Percentiles rank a stretch among this genome's conserved stretches.
Evolutionary conservation across 306 rosid species (phyloP).

Genomic region (Lotus japonicus): DNA sequence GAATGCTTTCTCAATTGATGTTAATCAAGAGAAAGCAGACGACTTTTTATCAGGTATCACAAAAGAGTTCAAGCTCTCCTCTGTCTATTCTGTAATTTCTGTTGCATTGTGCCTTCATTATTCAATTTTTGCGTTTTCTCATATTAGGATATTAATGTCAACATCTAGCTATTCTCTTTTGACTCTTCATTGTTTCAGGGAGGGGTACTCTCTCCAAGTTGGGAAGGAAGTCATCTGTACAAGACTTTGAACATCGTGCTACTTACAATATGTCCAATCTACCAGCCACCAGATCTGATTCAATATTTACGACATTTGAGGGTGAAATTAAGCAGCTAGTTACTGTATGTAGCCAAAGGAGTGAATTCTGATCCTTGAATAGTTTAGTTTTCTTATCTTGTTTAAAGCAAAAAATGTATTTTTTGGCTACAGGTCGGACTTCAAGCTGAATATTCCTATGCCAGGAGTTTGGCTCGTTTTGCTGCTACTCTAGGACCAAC

Average conservation of each 20-base stretch:
- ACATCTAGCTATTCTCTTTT: conserved; percentile 16
- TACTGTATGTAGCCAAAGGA: conserved; percentile 54
- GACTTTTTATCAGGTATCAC: conserved; percentile 68
- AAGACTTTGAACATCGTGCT: conserved; percentile 80
- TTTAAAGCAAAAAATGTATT: conserved; percentile 9
- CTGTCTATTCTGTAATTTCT: background rate
- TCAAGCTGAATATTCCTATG: conserved; percentile 92
- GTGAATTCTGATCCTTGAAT: conserved; percentile 18
- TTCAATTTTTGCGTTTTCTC: background rate
- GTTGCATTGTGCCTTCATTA: background rate
- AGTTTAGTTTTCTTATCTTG: conserved; percentile 8
- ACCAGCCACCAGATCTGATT: conserved; percentile 58
- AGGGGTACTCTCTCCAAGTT: conserved; percentile 52
- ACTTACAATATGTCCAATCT: conserved; percentile 52
- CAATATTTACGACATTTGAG: conserved; percentile 73
- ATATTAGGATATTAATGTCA: background rate
- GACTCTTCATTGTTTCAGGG: conserved; percentile 47
- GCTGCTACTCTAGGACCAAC: conserved; percentile 83
- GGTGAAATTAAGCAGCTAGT: conserved; percentile 85
- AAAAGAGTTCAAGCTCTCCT: conserved; percentile 4
- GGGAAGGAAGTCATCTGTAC: conserved; percentile 62
- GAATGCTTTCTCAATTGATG: conserved; percentile 55
- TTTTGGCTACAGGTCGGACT: conserved; percentile 76
- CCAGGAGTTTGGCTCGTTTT: conserved; percentile 96
- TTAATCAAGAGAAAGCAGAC: conserved; percentile 68